Base-by-base conservation (phyloP, 2,329 filamentous ascomycete genomes). In the Venturia oleaginea region DNA sequence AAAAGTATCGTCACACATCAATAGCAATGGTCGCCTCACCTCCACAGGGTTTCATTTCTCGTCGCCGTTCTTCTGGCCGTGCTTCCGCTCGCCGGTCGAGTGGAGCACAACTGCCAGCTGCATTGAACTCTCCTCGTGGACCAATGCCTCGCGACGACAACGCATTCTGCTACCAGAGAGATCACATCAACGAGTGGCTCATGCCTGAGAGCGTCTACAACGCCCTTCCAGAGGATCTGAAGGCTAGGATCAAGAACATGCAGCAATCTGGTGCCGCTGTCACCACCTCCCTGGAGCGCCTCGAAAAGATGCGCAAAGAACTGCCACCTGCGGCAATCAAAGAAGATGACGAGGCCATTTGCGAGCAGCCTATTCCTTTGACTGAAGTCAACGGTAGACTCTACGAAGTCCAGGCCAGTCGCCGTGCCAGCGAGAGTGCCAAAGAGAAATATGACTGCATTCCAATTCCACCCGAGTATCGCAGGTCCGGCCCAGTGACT, bases 241-340 rank as follows among this genome's bases (percentile, higher is more conserved):
- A 72, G 61, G 67, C 70, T 15, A 68, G 68, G 40, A 65, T 78
- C 37, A 69, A 72, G 4, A 70, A 74, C 38, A 73, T 80, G 69
- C 74, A 76, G 67, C 74, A 75, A 59, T 73, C 77, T 61, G 78
- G 76, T 51, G 79, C 79, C 22, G 78, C 78, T 43, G 74, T 80
- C 40, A 71, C 74, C 67, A 80, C 78, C 59, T 72, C 76, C 66
- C 69, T 77, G 43, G 71, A 71, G 37, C 72, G 75, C 34, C 70
- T 76, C 57, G 67, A 71, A 11, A 68, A 69, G 66, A 69, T 59
- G 13, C 19, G 42, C 27, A 32, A 51, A 19, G 19, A 62, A 15
- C 22, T 62, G 15, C 42, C 60, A 34, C 15, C 27, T 57, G 11
- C 46, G 22, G 30, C 19, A 4, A 57, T 57, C 51, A n/a, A 15